phyloP scores from a whole-genome alignment of 805 yeast genomes.

The Sugiyamaella qingdaonensis region DNA sequence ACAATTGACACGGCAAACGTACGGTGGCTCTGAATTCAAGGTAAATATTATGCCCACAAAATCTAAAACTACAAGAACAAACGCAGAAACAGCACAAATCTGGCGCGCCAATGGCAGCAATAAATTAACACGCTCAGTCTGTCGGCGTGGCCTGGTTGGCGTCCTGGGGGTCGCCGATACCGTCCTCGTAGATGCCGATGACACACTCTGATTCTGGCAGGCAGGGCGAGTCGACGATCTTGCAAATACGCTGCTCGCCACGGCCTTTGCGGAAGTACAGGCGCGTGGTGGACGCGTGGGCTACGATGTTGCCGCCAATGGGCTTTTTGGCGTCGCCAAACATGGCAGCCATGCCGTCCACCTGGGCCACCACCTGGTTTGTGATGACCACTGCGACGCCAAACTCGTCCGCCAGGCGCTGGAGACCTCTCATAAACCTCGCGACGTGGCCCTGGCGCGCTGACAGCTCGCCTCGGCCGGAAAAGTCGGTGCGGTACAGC shows the following conservation, averaged over 20 bases:
- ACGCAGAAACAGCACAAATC: no score
- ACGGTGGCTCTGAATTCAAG: no score
- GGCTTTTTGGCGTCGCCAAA: slow-evolving; percentile 97
- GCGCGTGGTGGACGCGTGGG: slow-evolving; percentile 94
- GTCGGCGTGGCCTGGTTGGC: slow-evolving; percentile 27
- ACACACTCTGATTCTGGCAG: slow-evolving; percentile 93
- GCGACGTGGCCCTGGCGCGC: slow-evolving; percentile 95
- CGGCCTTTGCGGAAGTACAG: slow-evolving; percentile 85
- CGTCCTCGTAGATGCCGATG: slow-evolving; percentile 94
- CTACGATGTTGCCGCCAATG: slow-evolving; percentile 96
- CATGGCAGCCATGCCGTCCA: slow-evolving; percentile 72
- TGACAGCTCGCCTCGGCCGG: slow-evolving; percentile 93
- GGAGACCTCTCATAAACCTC: slow-evolving; percentile 83
- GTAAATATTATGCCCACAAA: no score
- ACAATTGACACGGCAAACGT: no score
- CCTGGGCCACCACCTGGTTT: slow-evolving; percentile 97
- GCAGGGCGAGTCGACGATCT: slow-evolving; percentile 94
- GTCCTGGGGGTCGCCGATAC: slow-evolving; percentile 91
- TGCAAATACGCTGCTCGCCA: slow-evolving; percentile 89
- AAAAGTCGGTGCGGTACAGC: slow-evolving; percentile 85
- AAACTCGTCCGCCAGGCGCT: slow-evolving; percentile 92
- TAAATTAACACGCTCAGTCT: no score
- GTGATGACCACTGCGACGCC: slow-evolving; percentile 96
- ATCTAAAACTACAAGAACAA: no score
- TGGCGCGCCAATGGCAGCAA: no score